Evolutionary conservation across 139 green algal genomes (phyloP).

Genomic region (Coccomyxa sp.): DNA sequence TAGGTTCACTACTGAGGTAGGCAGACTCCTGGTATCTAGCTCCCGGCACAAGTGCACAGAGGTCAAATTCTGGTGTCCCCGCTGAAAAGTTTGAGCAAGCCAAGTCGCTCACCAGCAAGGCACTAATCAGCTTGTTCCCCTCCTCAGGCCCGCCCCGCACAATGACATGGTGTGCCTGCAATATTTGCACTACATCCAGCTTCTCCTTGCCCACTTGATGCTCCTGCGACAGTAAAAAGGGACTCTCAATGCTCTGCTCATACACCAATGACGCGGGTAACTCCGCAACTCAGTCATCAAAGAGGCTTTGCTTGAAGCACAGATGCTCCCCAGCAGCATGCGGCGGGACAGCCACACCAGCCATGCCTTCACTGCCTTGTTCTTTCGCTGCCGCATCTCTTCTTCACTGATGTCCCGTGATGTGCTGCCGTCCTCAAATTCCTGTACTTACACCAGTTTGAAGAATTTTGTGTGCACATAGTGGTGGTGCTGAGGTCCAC

Average conservation of each 20-base stretch:
- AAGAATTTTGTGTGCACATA: no score
- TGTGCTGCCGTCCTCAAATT: no score
- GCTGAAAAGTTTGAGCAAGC: not conserved
- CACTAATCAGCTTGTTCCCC: conserved; percentile 11
- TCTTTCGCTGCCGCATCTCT: conserved; percentile 11
- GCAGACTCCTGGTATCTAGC: no score
- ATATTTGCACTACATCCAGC: conserved; percentile 7
- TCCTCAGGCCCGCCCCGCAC: conserved; percentile 15
- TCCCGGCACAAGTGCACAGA: no score
- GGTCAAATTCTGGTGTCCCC: not conserved
- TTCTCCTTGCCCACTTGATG: conserved; percentile 10
- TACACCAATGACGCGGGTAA: not conserved
- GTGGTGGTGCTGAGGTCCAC: no score
- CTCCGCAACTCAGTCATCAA: not conserved
- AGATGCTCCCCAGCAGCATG: no score
- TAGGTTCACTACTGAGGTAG: no score
- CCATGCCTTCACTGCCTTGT: conserved; percentile 9
- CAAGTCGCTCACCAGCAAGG: conserved; percentile 7
- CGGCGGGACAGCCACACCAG: conserved; percentile 8
- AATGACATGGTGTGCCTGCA: conserved; percentile 12
- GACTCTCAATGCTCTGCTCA: no score
- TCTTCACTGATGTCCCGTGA: conserved; percentile 16
- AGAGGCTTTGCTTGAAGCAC: not conserved
- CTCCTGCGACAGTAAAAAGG: conserved; percentile 3
- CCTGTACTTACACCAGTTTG: no score